Evolutionary conservation across 2,329 filamentous ascomycete species (phyloP).

Genomic region (Blastomyces emzantsi): DNA sequence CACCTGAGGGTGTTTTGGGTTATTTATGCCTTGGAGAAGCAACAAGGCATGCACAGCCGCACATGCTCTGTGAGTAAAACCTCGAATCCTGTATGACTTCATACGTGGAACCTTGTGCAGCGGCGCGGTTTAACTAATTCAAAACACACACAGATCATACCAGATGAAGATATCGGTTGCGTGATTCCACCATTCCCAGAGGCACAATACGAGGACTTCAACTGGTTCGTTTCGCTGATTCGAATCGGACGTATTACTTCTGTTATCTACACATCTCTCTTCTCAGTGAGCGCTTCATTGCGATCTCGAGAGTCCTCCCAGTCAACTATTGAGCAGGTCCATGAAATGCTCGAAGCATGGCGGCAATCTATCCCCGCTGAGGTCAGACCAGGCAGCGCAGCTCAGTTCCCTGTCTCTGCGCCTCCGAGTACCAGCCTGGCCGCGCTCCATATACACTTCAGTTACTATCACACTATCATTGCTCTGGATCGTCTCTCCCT

Average conservation of each 20-base stretch:
- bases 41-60: background rate
- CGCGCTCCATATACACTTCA: slow-evolving; percentile 1
- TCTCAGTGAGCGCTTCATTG: slow-evolving; percentile 1
- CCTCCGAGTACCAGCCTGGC: background rate
- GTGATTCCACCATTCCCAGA: slow-evolving; percentile 3
- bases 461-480: background rate
- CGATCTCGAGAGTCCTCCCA: background rate
- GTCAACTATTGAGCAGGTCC: background rate
- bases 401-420: background rate
- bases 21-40: slow-evolving; percentile 4
- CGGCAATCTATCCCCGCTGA: background rate
- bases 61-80: slow-evolving; percentile 1
- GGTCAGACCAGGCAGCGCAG: background rate
- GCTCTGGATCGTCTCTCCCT: background rate
- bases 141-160: background rate
- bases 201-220: slow-evolving; percentile 1
- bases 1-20: slow-evolving; percentile 2
- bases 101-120: background rate
- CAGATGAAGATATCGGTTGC: slow-evolving; percentile 3
- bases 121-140: background rate
- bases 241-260: slow-evolving; percentile 2
- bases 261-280: slow-evolving; percentile 2
- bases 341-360: background rate
- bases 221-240: slow-evolving; percentile 1
- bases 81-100: background rate